Conservation (phyloP, 1,284 basidiomycete genomes). For the Melampsora medusae region DNA sequence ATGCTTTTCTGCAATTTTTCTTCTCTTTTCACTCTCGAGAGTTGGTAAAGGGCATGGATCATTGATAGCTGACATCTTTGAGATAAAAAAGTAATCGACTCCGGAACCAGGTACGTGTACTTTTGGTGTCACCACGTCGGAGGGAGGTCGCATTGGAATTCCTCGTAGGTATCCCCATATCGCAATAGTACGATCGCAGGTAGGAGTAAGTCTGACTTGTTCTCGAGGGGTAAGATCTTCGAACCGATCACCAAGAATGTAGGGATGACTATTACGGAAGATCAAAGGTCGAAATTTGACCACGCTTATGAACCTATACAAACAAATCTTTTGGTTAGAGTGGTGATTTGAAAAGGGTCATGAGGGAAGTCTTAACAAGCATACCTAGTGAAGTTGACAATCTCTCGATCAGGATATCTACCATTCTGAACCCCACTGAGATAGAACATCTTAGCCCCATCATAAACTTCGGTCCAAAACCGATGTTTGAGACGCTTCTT, state of each 20-base stretch:
- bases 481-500: conserved; percentile 96
- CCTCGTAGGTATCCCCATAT: conserved; percentile 93
- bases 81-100: conserved; percentile 62
- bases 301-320: conserved; percentile 75
- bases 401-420: conserved; percentile 94
- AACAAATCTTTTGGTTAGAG: background rate
- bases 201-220: conserved; percentile 74
- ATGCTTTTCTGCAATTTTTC: conserved; percentile 92
- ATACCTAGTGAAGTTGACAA: conserved; percentile 82
- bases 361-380: background rate
- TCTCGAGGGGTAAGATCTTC: conserved; percentile 93
- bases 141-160: conserved; percentile 67
- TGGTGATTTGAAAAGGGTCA: background rate
- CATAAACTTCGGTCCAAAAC: conserved; percentile 99
- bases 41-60: conserved; percentile 96
- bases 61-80: conserved; percentile 70
- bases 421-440: conserved; percentile 96
- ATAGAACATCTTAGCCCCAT: conserved; percentile 97
- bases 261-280: conserved; percentile 92
- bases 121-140: conserved; percentile 66
- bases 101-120: conserved; percentile 95
- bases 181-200: conserved; percentile 84
- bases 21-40: conserved; percentile 82
- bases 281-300: conserved; percentile 98
- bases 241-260: conserved; percentile 90